Conservation (phyloP, 1,284 basidiomycete genomes). For the Entoloma clypeatum region DNA sequence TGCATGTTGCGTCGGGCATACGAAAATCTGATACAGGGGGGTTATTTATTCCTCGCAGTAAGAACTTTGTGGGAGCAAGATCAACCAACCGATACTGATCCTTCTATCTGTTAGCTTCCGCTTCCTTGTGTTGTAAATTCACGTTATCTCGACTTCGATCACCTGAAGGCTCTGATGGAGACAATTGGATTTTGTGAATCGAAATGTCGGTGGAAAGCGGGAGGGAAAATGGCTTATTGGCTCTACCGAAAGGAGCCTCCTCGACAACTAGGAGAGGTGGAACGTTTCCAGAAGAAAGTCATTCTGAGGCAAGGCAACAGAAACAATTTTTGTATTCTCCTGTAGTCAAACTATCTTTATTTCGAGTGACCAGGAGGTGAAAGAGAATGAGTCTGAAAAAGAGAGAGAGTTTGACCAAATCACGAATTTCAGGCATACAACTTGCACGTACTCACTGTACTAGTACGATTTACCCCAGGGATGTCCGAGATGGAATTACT, state of each 20-base stretch:
- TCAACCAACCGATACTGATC: not conserved
- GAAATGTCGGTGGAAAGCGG: conserved; percentile 55
- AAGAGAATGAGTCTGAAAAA: no score
- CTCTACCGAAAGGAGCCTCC: conserved; percentile 48
- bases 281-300: conserved; percentile 50
- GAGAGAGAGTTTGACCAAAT: no score
- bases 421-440: no score
- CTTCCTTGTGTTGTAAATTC: conserved; percentile 81
- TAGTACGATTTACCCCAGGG: not conserved
- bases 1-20: conserved; percentile 70
- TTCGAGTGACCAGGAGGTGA: no score
- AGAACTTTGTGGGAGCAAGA: conserved; percentile 22
- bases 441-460: no score
- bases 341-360: conserved; percentile 19
- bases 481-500: conserved; percentile 4
- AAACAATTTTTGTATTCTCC: conserved; percentile 74
- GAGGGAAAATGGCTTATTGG: conserved; percentile 78
- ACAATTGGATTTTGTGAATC: conserved; percentile 63
- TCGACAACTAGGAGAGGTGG: conserved; percentile 11
- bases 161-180: conserved; percentile 56
- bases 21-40: conserved; percentile 49
- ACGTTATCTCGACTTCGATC: conserved; percentile 66
- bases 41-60: conserved; percentile 74
- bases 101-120: conserved; percentile 52
- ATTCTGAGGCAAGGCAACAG: conserved; percentile 62